Percentiles rank a stretch among this genome's conserved stretches.
Evolutionary conservation across 768 basidiomycete genomes (phyloP).

Genomic region (Boletus vinaceobasis): DNA sequence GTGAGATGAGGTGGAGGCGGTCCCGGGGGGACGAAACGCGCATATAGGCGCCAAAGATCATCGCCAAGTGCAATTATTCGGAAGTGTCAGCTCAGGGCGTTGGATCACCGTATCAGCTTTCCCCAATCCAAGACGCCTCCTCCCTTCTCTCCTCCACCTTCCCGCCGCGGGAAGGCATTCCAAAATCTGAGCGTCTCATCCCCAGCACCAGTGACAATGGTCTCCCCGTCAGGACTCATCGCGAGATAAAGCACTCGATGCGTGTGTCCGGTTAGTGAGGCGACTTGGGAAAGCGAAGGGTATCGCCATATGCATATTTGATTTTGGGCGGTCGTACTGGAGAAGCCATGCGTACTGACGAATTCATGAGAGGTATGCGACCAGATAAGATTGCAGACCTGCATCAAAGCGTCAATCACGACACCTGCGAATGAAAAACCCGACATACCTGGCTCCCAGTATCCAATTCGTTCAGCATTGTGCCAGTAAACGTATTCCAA

Average conservation of each 20-base stretch:
- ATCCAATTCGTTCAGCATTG: constrained; percentile 82
- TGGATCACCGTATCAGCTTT: constrained; percentile 46
- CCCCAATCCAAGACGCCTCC: constrained; percentile 46
- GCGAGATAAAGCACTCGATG: constrained; percentile 96
- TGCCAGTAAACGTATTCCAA: constrained; percentile 91
- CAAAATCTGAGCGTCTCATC: constrained; percentile 97
- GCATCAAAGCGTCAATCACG: constrained; percentile 7
- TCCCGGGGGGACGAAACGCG: neutral
- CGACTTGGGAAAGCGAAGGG: constrained; percentile 90
- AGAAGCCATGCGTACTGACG: constrained; percentile 97
- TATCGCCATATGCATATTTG: constrained; percentile 97
- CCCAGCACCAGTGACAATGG: constrained; percentile 96
- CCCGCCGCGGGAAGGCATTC: constrained; percentile 91
- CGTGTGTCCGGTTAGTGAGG: constrained; percentile 90
- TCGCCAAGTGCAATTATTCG: neutral
- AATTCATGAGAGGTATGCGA: constrained; percentile 93
- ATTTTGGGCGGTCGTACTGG: constrained; percentile 89
- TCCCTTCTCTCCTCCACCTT: constrained; percentile 37
- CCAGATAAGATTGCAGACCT: constrained; percentile 99
- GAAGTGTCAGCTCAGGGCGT: neutral
- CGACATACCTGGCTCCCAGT: constrained; percentile 86
- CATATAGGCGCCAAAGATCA: constrained; percentile 6
- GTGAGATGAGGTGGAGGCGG: neutral
- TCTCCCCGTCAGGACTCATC: constrained; percentile 96
- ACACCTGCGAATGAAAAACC: neutral